phyloP scores from a whole-genome alignment of 169 alveolate genomes.

The Pseudocohnilembus persalinus region DNA sequence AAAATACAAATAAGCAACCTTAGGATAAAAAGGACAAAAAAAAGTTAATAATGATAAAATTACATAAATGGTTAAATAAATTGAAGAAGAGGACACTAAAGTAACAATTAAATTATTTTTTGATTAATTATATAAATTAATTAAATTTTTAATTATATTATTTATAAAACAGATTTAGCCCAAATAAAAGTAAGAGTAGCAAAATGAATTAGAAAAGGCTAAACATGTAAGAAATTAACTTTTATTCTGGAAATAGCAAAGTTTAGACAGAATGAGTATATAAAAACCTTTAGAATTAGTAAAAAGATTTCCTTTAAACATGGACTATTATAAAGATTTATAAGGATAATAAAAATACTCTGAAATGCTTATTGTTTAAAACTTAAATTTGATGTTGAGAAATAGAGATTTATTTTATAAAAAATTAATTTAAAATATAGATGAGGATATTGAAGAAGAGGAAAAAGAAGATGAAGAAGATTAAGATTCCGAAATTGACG shows the following conservation, averaged over 20 bases:
- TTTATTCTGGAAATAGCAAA: not conserved
- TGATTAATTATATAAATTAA: no score
- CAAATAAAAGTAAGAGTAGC: not conserved
- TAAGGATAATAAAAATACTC: not conserved
- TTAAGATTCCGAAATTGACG: no score
- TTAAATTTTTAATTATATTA: no score
- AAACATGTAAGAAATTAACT: not conserved
- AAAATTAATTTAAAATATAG: not conserved
- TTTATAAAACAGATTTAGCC: not conserved
- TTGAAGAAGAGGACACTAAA: not conserved
- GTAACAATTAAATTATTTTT: not conserved
- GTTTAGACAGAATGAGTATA: not conserved
- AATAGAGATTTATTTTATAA: not conserved
- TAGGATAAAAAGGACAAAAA: not conserved
- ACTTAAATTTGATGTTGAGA: no score
- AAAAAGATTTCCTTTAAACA: not conserved
- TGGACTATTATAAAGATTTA: not conserved
- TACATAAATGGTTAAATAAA: not conserved
- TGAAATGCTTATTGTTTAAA: not conserved
- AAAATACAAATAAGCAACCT: not conserved
- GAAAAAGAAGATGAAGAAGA: no score
- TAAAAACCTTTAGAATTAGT: not conserved
- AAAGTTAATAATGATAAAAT: no score
- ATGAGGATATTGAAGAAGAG: not conserved
- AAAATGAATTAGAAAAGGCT: not conserved